Evolutionary conservation across 2,329 filamentous ascomycete species (phyloP).

Genomic region (Ceratocystis huliohia): DNA sequence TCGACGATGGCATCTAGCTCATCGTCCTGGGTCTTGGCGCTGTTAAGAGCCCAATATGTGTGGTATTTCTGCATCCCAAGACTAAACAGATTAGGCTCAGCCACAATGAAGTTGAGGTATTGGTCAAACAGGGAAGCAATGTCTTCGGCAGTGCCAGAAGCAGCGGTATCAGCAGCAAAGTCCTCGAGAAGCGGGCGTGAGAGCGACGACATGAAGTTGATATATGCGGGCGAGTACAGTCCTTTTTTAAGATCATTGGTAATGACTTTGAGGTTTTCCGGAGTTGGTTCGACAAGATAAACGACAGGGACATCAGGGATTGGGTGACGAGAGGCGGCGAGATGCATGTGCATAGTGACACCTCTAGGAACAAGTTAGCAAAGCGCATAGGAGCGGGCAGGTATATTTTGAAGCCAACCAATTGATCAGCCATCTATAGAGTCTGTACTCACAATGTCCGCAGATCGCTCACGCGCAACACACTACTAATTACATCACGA

Average conservation of each 20-base stretch:
- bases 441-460: conserved; percentile 47
- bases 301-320: conserved; percentile 95
- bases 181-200: conserved; percentile 84
- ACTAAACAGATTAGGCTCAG: conserved; percentile 89
- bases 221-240: conserved; percentile 83
- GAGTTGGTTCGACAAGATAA: conserved; percentile 84
- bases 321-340: conserved; percentile 51
- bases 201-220: conserved; percentile 94
- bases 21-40: conserved; percentile 77
- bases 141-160: conserved; percentile 72
- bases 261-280: conserved; percentile 67
- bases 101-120: conserved; percentile 93
- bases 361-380: conserved; percentile 33
- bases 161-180: conserved; percentile 77
- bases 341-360: conserved; percentile 88
- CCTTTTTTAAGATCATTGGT: conserved; percentile 75
- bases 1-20: conserved; percentile 80
- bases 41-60: conserved; percentile 94
- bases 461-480: conserved; percentile 85
- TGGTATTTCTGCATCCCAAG: conserved; percentile 81
- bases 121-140: conserved; percentile 92
- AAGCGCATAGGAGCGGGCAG: neutral
- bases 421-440: neutral
- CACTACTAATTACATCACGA: conserved; percentile 91
- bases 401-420: no score